Percentiles rank a stretch among this genome's conserved stretches.
Evolutionary conservation across 139 green algal genomes (phyloP).

Genomic region (Micractinium conductrix): DNA sequence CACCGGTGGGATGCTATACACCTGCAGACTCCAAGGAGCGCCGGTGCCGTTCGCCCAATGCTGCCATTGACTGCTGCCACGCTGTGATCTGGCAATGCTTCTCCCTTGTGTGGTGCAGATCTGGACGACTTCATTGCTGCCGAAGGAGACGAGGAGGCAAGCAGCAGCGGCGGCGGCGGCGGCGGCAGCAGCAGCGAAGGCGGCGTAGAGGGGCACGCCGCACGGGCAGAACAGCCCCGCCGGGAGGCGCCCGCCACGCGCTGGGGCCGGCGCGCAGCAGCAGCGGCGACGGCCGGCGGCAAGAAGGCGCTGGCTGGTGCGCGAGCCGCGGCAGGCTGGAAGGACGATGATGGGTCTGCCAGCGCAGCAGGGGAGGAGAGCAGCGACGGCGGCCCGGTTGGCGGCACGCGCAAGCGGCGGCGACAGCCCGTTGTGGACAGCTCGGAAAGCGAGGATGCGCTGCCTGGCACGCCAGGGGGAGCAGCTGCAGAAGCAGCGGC

Average conservation of each 20-base stretch:
- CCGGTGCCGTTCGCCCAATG: no score
- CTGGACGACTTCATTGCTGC: slow-evolving; percentile 21
- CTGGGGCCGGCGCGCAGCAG: not conserved
- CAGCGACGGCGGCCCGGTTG: not conserved
- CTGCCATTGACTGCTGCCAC: no score
- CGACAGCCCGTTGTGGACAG: not conserved
- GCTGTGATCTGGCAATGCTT: no score
- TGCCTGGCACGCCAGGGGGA: not conserved
- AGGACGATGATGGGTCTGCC: not conserved
- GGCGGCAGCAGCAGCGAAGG: not conserved
- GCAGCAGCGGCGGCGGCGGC: not conserved
- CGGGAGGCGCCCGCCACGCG: not conserved
- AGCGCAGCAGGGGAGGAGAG: not conserved
- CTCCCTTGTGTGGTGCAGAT: not conserved
- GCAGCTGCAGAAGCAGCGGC: not conserved
- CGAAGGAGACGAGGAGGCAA: not conserved
- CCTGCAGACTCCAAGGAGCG: no score
- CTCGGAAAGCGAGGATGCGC: slow-evolving; percentile 13
- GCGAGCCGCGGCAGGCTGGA: not conserved
- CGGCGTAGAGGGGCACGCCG: not conserved
- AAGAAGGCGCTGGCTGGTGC: no score
- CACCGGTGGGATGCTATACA: slow-evolving; percentile 5
- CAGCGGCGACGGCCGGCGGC: not conserved
- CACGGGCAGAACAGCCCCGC: not conserved
- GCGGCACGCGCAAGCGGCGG: not conserved